Evolutionary conservation across 495 filamentous ascomycete species (phyloP).

Genomic region (Lophiostoma macrostomum): DNA sequence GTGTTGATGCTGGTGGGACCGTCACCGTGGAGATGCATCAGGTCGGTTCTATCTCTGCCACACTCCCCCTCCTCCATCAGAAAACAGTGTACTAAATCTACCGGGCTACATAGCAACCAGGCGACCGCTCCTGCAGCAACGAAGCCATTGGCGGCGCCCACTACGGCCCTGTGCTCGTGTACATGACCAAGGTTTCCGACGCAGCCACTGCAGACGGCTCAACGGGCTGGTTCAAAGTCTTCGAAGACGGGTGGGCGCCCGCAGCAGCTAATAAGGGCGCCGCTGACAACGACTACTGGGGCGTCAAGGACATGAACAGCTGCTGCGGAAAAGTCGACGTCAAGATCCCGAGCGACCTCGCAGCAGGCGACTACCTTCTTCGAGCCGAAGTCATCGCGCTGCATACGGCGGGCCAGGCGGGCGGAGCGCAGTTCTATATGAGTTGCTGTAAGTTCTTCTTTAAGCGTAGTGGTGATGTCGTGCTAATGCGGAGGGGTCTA

Average conservation of each 20-base stretch:
- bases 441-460: slow-evolving; percentile 41
- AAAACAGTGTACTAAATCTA: neutral
- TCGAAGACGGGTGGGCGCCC: slow-evolving; percentile 34
- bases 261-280: slow-evolving; percentile 33
- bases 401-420: slow-evolving; percentile 40
- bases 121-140: slow-evolving; percentile 24
- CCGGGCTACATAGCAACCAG: slow-evolving; percentile 5
- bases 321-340: slow-evolving; percentile 40
- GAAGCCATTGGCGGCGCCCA: slow-evolving; percentile 40
- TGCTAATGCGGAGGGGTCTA: neutral
- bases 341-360: slow-evolving; percentile 45
- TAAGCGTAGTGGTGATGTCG: too few relatives aligned
- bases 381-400: slow-evolving; percentile 41
- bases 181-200: slow-evolving; percentile 39
- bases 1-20: slow-evolving; percentile 17
- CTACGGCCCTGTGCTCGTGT: slow-evolving; percentile 31
- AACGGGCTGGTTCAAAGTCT: slow-evolving; percentile 41
- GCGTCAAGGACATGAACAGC: slow-evolving; percentile 41
- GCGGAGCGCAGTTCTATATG: slow-evolving; percentile 53
- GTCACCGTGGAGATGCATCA: slow-evolving; percentile 29
- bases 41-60: neutral
- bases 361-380: slow-evolving; percentile 33
- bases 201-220: slow-evolving; percentile 37
- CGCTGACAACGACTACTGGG: slow-evolving; percentile 26
- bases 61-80: neutral